These are phyloP conservation scores for Metschnikowia rubicola DNA, from an alignment of 805 yeast genomes.

Conservation along the genomic window DNA sequence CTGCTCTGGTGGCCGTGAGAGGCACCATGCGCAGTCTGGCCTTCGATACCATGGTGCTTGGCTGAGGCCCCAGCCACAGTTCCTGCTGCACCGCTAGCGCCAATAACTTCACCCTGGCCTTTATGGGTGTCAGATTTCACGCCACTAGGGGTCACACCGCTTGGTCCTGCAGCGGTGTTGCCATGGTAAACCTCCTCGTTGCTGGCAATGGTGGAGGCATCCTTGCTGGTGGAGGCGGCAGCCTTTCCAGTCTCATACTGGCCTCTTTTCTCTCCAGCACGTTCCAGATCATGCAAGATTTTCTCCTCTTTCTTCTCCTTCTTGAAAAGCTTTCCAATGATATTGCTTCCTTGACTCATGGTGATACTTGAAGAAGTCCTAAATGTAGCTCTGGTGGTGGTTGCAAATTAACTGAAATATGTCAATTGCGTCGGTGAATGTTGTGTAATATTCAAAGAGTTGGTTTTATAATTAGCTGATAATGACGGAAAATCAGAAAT, in stretches of 20 bases:
- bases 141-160: not conserved
- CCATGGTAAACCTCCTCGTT: constrained; percentile 9
- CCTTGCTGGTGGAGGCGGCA: not conserved
- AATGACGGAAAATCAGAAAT: not conserved
- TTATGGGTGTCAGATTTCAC: not conserved
- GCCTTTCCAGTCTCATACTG: constrained; percentile 5
- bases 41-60: not conserved
- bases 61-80: constrained; percentile 8
- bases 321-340: constrained; percentile 13
- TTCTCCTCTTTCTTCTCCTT: constrained; percentile 9
- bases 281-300: constrained; percentile 12
- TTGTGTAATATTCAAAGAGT: too few relatives aligned
- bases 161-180: constrained; percentile 1
- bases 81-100: constrained; percentile 12
- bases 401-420: constrained; percentile 1
- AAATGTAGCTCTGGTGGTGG: not conserved
- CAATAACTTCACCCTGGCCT: constrained; percentile 4
- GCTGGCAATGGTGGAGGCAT: constrained; percentile 6
- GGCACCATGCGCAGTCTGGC: constrained; percentile 2
- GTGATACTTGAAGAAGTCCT: not conserved
- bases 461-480: not conserved
- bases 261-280: constrained; percentile 14
- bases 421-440: too few relatives aligned
- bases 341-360: constrained; percentile 13
- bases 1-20: constrained; percentile 4